phyloP scores from a whole-genome alignment of 2,329 filamentous ascomycete genomes.

The Aspergillus arachidicola region DNA sequence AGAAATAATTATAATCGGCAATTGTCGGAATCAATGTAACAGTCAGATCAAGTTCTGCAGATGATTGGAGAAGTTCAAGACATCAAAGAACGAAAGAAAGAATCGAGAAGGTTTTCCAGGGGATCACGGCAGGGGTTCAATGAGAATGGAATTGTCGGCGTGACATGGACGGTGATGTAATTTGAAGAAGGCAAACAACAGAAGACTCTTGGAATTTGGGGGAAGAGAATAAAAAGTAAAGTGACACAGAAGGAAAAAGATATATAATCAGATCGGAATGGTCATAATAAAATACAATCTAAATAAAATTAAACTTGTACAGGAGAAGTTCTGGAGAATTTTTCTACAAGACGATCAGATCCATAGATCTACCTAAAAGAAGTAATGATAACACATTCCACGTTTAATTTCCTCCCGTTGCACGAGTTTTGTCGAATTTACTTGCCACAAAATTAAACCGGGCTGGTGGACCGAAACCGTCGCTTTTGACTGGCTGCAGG shows the following conservation, averaged over 20 bases:
- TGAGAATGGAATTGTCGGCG: conserved; percentile 4
- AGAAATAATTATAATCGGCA: not conserved
- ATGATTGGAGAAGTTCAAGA: not conserved
- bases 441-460: not conserved
- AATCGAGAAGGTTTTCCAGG: not conserved
- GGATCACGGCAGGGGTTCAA: not conserved
- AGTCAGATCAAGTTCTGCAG: not conserved
- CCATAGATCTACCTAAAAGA: not conserved
- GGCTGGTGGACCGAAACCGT: not conserved
- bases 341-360: conserved; percentile 2
- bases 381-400: not conserved
- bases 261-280: not conserved
- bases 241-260: not conserved
- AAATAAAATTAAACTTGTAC: not conserved
- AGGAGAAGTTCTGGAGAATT: not conserved
- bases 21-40: not conserved
- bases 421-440: not conserved
- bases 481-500: not conserved
- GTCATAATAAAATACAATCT: too few relatives aligned
- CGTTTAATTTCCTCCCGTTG: not conserved
- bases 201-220: not conserved
- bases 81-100: not conserved
- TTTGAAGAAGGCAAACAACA: not conserved
- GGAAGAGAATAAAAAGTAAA: not conserved
- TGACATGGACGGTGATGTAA: conserved; percentile 7